Base-by-base conservation (phyloP, 2,329 filamentous ascomycete genomes). In the Apiospora saccharicola region DNA sequence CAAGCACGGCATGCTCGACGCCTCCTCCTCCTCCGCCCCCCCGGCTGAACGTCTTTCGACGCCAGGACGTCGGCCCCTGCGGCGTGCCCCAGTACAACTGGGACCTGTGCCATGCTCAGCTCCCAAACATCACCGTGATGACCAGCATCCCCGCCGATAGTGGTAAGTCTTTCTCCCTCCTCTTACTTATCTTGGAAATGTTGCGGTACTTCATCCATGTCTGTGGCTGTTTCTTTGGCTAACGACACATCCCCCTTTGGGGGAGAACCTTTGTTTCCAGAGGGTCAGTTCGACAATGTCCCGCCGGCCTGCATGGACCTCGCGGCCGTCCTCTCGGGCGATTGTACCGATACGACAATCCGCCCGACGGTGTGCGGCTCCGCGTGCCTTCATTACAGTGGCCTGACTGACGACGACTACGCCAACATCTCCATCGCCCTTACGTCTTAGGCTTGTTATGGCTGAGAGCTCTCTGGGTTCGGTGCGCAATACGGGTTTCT, bases 61-160 rank as follows among this genome's bases (percentile, higher is more conserved):
- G 53, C 22, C 24, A 61, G 24, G 22, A 26, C 53, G 53, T 61
- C 24, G 53, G 53, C 1, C n/a, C 68, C 30, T 26, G 37, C 37
- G 68, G 68, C 16, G 68, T 69, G 30, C 68, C 68, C 41, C 68
- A 51, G 43, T 69, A 69, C 43, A 69, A 69, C 44, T 69, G 26
- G 26, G 68, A 69, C 68, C 44, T 51, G 43, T 69, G 68, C 16
- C 37, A 43, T n/a, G 68, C 24, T 3, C 37, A 69, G 41, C n/a
- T 69, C 22, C 22, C 10, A 4, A 34, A 34, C n/a, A 22, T 46
- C 13, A 69, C 68, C 1, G 46, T 69, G n/a, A 12, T n/a, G 22
- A 46, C 30, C 68, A n/a, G 34, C 2, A 47, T 43, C 4, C 68
- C 68, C 10, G 68, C 34, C 10, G 41, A 30, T 7, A 30, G 41